Evolutionary conservation across 495 filamentous ascomycete species (phyloP), one percentile per base, ranked within the genome.

Genomic region (Apiosordaria backusii): DNA sequence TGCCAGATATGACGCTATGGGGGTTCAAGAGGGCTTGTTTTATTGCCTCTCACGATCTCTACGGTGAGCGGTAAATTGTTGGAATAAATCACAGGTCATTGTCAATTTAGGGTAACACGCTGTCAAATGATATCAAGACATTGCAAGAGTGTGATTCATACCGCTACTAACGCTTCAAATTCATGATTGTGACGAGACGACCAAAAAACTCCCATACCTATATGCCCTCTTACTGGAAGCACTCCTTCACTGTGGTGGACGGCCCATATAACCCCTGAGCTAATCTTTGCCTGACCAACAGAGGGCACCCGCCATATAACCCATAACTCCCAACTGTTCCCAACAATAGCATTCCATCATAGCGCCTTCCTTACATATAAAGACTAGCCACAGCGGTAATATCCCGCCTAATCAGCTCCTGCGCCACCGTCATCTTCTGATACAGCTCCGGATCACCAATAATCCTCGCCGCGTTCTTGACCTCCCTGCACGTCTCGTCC

Each of bases 391-490:
- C 92, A 45, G 93, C 92, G 29, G 92, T 95, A 53, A 97, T 93
- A 81, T 97, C 96, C 70, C 95, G 81, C 83, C 96, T 93, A 74
- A 99, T 98, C 86, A 96, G 81, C 82, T 98, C 96, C 82, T 98
- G 95, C 62, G 93, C 94, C 45, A 86, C 85, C 79, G 93, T 87
- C 95, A 99, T 99, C 86, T 98, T 99, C 63, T 88, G 85, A 74
- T 96, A 97, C 64, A 99, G 82, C 57, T 86, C 87, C 4, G 95
- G 95, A 74, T 99, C 95, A n/a, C 95, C 95, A 68, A 99, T 93
- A 68, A 99, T 90, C 71, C 96, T 85, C 21, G 95, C 95, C 29
- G 96, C 92, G 75, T 96, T 97, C 83, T 97, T 98, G 60, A 97
- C 95, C 80, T 99, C 95, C 63, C 95, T 83, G 75, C 95, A 99